A percentile compares a stretch with the other conserved stretches of the same genome.
These are phyloP conservation scores for Westerdykella ornata DNA, from an alignment of 2,329 filamentous ascomycete genomes.

Conservation along the genomic window DNA sequence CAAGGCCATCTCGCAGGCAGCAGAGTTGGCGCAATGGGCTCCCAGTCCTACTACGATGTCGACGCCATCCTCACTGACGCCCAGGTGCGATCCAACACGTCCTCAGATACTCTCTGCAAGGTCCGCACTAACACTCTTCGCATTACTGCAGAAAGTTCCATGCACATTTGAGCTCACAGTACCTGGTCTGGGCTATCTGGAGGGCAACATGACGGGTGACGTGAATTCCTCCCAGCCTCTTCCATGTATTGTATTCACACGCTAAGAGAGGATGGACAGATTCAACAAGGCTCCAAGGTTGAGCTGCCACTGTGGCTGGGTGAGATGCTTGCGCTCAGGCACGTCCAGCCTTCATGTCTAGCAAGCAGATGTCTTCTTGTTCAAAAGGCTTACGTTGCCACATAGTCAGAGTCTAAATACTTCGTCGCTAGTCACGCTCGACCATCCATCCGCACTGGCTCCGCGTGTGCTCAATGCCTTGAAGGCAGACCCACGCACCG, in stretches of 20 bases:
- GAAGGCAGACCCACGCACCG: constrained; percentile 79
- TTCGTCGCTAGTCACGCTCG: constrained; percentile 56
- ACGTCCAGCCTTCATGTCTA: constrained; percentile 6
- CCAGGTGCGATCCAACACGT: constrained; percentile 48
- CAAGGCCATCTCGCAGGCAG: background rate
- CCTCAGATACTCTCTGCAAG: constrained; percentile 1
- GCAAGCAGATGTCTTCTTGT: background rate
- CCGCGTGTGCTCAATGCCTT: constrained; percentile 79
- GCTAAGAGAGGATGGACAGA: constrained; percentile 38
- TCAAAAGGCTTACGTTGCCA: background rate
- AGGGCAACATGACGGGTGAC: constrained; percentile 66
- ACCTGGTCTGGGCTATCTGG: constrained; percentile 78
- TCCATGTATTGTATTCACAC: background rate
- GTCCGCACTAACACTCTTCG: constrained; percentile 4
- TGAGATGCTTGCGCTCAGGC: constrained; percentile 78
- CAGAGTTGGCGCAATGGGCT: constrained; percentile 40
- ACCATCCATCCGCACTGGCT: constrained; percentile 70
- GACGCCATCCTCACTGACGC: constrained; percentile 79
- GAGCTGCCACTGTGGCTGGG: constrained; percentile 89
- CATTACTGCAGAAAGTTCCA: constrained; percentile 77
- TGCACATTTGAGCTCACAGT: constrained; percentile 91
- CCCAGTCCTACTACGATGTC: constrained; percentile 66
- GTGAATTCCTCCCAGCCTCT: constrained; percentile 27
- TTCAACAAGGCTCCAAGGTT: constrained; percentile 74
- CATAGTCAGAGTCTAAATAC: constrained; percentile 31